phyloP scores from a whole-genome alignment of 768 basidiomycete species.

The Kwoniella dejecticola region DNA sequence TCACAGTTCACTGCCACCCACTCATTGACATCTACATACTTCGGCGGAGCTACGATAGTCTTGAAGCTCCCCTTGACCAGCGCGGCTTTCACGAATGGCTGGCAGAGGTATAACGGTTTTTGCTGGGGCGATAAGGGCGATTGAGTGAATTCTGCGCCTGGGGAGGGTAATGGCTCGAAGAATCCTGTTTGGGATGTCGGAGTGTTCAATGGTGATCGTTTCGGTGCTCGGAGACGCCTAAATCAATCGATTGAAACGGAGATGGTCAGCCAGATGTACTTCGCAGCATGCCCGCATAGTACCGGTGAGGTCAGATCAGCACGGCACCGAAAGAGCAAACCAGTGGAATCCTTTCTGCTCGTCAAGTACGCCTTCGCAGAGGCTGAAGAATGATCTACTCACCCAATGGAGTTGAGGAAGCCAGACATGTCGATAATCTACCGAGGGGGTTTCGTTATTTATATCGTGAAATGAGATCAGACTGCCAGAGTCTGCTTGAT shows the following conservation, averaged over 20 bases:
- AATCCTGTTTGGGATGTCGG: slow-evolving; percentile 27
- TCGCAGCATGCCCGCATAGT: no score
- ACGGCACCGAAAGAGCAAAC: no score
- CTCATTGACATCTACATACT: slow-evolving; percentile 92
- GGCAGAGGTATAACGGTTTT: slow-evolving; percentile 73
- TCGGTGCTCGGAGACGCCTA: slow-evolving; percentile 56
- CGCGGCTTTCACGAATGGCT: slow-evolving; percentile 91
- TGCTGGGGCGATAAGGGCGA: slow-evolving; percentile 20
- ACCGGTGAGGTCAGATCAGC: no score
- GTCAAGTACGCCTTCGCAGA: no score
- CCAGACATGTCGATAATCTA: slow-evolving; percentile 41
- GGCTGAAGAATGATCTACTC: slow-evolving; percentile 14
- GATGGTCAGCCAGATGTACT: background rate
- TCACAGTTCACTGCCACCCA: slow-evolving; percentile 94
- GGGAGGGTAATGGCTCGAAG: slow-evolving; percentile 47
- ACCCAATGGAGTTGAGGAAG: slow-evolving; percentile 55
- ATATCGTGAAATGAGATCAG: background rate
- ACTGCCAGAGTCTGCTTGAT: background rate
- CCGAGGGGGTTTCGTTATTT: slow-evolving; percentile 1
- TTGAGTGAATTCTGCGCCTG: slow-evolving; percentile 36
- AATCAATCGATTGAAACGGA: background rate
- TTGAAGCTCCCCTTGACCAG: slow-evolving; percentile 98
- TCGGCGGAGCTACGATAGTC: slow-evolving; percentile 93
- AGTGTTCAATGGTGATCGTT: slow-evolving; percentile 44
- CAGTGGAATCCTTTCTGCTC: no score